Percentiles rank a stretch among this genome's conserved stretches.
Evolutionary conservation across 2,329 filamentous ascomycete genomes (phyloP).

Genomic region (Cytospora schulzeri): DNA sequence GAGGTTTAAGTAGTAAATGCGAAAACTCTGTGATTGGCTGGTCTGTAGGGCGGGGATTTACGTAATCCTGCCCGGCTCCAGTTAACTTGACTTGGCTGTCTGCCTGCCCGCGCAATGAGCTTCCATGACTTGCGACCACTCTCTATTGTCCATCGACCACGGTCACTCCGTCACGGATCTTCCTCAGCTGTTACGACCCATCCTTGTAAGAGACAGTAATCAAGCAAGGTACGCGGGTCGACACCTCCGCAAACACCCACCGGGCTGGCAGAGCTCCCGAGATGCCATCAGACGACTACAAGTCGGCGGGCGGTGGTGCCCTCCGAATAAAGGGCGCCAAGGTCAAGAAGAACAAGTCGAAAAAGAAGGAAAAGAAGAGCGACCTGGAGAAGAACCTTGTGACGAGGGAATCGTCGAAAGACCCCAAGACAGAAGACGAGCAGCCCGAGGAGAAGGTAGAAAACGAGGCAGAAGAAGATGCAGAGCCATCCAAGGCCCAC

Average conservation of each 20-base stretch:
- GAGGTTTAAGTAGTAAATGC: constrained; percentile 25
- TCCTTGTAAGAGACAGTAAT: not conserved
- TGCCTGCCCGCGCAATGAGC: constrained; percentile 8
- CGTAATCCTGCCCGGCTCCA: not conserved
- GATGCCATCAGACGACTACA: constrained; percentile 79
- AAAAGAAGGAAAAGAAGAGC: constrained; percentile 55
- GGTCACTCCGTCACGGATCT: not conserved
- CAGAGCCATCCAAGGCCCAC: constrained; percentile 36
- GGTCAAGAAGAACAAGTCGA: constrained; percentile 65
- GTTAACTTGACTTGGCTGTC: no score
- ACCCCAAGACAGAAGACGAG: constrained; percentile 41
- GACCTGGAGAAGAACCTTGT: constrained; percentile 52
- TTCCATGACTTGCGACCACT: not conserved
- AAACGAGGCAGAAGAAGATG: constrained; percentile 37
- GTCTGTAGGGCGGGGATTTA: not conserved
- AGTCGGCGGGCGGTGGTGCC: constrained; percentile 66
- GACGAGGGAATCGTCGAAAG: constrained; percentile 34
- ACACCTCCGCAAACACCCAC: not conserved
- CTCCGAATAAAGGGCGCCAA: constrained; percentile 83
- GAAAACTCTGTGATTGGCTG: constrained; percentile 9
- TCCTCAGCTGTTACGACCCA: not conserved
- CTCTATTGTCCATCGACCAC: not conserved
- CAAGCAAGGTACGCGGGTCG: not conserved
- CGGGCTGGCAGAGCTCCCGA: not conserved
- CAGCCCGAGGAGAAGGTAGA: constrained; percentile 32